phyloP scores from a whole-genome alignment of 164 flowering plant genomes.

The Echeveria elegans region DNA sequence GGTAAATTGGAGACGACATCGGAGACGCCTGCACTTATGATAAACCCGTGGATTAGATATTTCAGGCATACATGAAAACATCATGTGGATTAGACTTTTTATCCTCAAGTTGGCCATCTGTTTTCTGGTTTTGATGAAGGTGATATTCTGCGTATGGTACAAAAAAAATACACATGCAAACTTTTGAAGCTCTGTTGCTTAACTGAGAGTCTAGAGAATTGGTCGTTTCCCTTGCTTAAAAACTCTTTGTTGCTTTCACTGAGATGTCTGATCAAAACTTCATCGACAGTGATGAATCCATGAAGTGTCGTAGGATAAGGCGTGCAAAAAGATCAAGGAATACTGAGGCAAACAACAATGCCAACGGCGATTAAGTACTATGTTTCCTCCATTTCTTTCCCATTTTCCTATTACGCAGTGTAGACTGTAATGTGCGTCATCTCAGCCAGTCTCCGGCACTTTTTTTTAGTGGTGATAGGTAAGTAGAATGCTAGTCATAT shows the following conservation, averaged over 20 bases:
- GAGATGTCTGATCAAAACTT: conserved; percentile 5
- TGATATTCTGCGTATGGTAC: background rate
- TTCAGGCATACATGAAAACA: background rate
- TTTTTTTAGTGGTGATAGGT: too few species aligned
- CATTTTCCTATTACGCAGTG: too few species aligned
- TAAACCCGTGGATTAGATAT: background rate
- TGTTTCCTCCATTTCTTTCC: too few species aligned
- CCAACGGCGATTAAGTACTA: background rate
- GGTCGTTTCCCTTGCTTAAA: background rate
- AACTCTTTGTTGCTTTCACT: background rate
- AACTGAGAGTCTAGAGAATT: background rate
- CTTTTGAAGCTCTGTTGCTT: background rate
- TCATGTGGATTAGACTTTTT: background rate
- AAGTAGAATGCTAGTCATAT: background rate
- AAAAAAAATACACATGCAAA: background rate
- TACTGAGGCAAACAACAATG: background rate
- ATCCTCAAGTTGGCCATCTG: too few species aligned
- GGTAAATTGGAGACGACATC: too few species aligned
- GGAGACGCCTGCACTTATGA: background rate
- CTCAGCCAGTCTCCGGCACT: too few species aligned
- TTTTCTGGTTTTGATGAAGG: background rate
- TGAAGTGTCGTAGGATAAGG: background rate
- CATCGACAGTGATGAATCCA: background rate
- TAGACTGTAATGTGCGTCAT: too few species aligned
- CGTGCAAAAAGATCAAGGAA: background rate